Evolutionary conservation across 805 yeast species (phyloP).

Genomic region (Hanseniaspora taiwanica): DNA sequence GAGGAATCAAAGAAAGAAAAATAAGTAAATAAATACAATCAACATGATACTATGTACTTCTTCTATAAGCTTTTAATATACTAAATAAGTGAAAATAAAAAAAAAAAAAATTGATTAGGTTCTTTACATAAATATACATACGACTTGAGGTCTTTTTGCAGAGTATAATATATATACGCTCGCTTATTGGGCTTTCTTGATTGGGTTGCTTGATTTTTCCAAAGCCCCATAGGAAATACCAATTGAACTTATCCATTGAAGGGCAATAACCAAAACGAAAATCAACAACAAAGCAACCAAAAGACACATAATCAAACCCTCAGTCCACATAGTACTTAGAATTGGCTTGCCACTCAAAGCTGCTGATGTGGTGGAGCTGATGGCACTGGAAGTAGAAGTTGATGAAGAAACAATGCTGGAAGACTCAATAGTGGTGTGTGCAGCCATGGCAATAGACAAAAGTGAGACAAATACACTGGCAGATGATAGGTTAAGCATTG

Average conservation of each 20-base stretch:
- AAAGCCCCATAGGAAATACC: conserved; percentile 74
- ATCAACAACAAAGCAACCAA: conserved; percentile 52
- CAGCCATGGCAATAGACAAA: neutral
- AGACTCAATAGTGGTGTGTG: neutral
- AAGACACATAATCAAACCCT: conserved; percentile 64
- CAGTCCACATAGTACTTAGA: conserved; percentile 23
- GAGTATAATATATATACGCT: neutral
- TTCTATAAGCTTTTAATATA: neutral
- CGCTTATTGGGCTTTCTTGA: conserved; percentile 19
- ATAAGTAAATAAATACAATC: conserved; percentile 3
- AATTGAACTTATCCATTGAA: conserved; percentile 57
- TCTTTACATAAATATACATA: too few relatives aligned
- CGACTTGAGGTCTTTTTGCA: conserved; percentile 4
- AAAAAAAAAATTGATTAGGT: too few relatives aligned
- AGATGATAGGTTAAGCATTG: neutral
- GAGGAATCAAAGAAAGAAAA: conserved; percentile 28
- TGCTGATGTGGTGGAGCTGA: too few relatives aligned
- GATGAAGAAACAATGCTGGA: conserved; percentile 1
- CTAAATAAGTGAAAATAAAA: neutral
- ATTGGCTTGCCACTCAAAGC: conserved; percentile 2
- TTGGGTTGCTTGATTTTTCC: conserved; percentile 36
- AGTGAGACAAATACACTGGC: neutral
- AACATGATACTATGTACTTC: too few relatives aligned
- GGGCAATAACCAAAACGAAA: conserved; percentile 43
- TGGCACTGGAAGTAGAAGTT: neutral